These are phyloP conservation scores for Hypseocharis bilobata DNA, from an alignment of 441 rosid species.

Conservation along the genomic window DNA sequence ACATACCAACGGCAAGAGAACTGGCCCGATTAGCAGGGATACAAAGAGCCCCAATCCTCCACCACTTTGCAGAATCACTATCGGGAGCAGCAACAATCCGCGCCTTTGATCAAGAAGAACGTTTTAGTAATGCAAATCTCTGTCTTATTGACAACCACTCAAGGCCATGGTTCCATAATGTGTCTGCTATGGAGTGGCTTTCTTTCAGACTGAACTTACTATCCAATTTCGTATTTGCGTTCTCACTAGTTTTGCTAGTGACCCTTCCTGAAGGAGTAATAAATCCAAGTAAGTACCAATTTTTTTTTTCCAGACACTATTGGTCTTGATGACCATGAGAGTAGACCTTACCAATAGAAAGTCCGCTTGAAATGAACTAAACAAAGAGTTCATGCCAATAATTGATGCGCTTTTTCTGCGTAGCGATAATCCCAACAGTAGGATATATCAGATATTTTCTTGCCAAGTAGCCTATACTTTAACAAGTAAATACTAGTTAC, in stretches of 20 bases:
- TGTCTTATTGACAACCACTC: slow-evolving; percentile 66
- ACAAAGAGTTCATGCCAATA: too few relatives aligned
- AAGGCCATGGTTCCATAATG: slow-evolving; percentile 90
- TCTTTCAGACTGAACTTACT: slow-evolving; percentile 78
- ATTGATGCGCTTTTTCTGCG: too few relatives aligned
- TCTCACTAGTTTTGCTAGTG: slow-evolving; percentile 77
- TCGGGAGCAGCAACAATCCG: slow-evolving; percentile 90
- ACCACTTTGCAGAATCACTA: slow-evolving; percentile 89
- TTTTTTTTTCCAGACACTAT: neutral
- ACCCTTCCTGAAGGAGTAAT: slow-evolving; percentile 90
- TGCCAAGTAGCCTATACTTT: too few relatives aligned
- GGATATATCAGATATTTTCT: neutral
- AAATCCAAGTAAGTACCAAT: slow-evolving; percentile 67
- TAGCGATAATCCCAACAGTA: too few relatives aligned
- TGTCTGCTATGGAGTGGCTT: slow-evolving; percentile 96
- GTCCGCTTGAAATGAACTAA: too few relatives aligned
- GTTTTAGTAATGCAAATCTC: slow-evolving; percentile 61
- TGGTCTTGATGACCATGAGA: too few relatives aligned
- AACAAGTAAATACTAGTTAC: neutral
- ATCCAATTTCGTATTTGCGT: slow-evolving; percentile 88
- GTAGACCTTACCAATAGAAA: too few relatives aligned
- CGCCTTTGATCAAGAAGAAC: slow-evolving; percentile 68
- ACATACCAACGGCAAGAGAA: slow-evolving; percentile 93
- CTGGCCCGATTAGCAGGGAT: slow-evolving; percentile 79
- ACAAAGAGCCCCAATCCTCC: slow-evolving; percentile 89